A percentile compares a stretch with the other conserved stretches of the same genome.
These are phyloP conservation scores for Diplodia corticola DNA, from an alignment of 2,329 filamentous ascomycete genomes.

Conservation along the genomic window DNA sequence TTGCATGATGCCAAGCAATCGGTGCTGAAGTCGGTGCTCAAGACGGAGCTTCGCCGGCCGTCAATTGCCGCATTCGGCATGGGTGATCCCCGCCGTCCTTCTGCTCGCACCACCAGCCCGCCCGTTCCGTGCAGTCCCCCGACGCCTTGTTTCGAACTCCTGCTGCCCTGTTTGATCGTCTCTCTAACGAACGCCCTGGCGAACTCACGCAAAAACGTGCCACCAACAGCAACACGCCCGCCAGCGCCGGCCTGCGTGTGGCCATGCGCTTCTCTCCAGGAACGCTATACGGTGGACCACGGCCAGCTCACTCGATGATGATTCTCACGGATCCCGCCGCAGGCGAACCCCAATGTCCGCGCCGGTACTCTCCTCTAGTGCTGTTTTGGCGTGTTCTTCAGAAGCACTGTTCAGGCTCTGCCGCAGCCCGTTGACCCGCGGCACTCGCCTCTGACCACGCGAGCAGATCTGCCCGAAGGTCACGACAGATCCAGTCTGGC, in stretches of 20 bases:
- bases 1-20: conserved; percentile 5
- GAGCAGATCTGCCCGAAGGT: conserved; percentile 3
- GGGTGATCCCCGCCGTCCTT: background rate
- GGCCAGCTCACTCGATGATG: background rate
- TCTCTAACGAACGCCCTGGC: background rate
- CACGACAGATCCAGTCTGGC: background rate
- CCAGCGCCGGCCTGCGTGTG: background rate
- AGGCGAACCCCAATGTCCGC: conserved; percentile 3
- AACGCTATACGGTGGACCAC: conserved; percentile 8
- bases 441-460: conserved; percentile 12
- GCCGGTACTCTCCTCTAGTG: background rate
- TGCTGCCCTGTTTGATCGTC: conserved; percentile 16
- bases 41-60: conserved; percentile 4
- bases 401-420: conserved; percentile 12
- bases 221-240: background rate
- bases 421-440: background rate
- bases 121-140: background rate
- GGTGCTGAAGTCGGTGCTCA: too few relatives aligned
- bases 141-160: conserved; percentile 2
- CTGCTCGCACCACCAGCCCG: background rate
- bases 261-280: conserved; percentile 6
- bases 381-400: conserved; percentile 1
- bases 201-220: background rate
- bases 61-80: background rate
- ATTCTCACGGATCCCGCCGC: background rate